These are phyloP conservation scores for Volvox reticuliferus DNA, from an alignment of 139 green algal genomes.

Conservation along the genomic window DNA sequence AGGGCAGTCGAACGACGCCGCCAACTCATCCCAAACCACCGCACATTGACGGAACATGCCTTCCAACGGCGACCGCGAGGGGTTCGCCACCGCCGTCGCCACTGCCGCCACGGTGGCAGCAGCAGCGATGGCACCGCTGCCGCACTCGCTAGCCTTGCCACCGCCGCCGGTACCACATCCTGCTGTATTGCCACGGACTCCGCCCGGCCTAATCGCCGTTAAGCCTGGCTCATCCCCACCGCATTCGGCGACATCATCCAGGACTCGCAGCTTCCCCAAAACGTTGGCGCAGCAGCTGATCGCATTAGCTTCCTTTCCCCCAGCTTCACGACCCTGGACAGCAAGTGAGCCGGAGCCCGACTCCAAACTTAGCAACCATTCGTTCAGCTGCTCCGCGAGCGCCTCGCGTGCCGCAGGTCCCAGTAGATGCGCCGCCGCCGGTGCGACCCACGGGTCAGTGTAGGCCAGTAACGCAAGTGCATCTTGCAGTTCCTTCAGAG, in stretches of 20 bases:
- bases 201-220: too few species aligned
- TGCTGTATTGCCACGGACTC: not conserved
- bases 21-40: slow-evolving; percentile 31
- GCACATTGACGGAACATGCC: slow-evolving; percentile 16
- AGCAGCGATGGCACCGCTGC: not conserved
- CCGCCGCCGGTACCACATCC: not conserved
- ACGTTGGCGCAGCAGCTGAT: not conserved
- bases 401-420: not conserved
- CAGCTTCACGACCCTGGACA: not conserved
- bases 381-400: slow-evolving; percentile 5
- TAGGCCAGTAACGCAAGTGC: slow-evolving; percentile 28
- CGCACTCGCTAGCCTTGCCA: not conserved
- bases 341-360: not conserved
- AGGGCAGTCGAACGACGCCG: not conserved
- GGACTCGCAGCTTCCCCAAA: not conserved
- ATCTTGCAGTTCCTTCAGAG: not conserved
- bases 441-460: slow-evolving; percentile 6
- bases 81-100: not conserved
- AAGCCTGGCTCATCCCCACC: not conserved
- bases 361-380: not conserved
- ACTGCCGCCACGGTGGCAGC: not conserved
- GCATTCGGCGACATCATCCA: not conserved
- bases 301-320: not conserved
- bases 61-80: not conserved
- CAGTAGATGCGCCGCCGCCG: slow-evolving; percentile 3